Evolutionary conservation across 2,329 filamentous ascomycete genomes (phyloP), one percentile per base, ranked within the genome.

Genomic region (Colletotrichum scovillei): DNA sequence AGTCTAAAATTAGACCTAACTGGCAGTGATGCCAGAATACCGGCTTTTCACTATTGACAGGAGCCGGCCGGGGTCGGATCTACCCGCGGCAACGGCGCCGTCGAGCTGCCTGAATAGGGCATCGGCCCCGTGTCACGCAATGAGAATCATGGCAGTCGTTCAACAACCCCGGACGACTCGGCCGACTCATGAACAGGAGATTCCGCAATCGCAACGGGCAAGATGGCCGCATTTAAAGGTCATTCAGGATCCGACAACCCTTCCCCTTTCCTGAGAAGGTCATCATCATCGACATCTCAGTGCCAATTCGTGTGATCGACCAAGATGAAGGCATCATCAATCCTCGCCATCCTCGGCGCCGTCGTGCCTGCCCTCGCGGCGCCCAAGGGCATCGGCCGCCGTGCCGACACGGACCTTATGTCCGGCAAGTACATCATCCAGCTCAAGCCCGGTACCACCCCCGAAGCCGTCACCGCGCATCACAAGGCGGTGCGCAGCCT

Each of bases 341-440:
- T 72, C 3, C 26, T 67, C 49, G 55, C 57, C 16, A 46, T 72
- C 49, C 69, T 72, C 35, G 28, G 56, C 63, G 57, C 63, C 57
- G 38, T 63, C 30, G 24, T 57, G 56, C 63, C 63, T 57, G 63
- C 69, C 11, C 26, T 72, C 8, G 69, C 69, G 55, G 68, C 63
- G 30, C 68, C 68, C 30, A 71, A 56, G 46, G 30, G 56, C 30
- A 24, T 71, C 19, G 28, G 14, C 24, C 63, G 56, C 63, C 63
- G 35, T 14, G 26, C 38, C 53, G 60, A 62, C n/a, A 12, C 55
- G 46, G 28, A 35, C 63, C 66, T 83, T 55, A 73, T 84, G 57
- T 75, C 83, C 63, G 81, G 81, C 75, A 86, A 83, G 76, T 87
- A 86, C 77, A 87, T 87, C 70, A 78, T 87, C 77, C 86, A 84